These are phyloP conservation scores for Termitomyces sp. DNA, from an alignment of 768 basidiomycete genomes.

Conservation along the genomic window DNA sequence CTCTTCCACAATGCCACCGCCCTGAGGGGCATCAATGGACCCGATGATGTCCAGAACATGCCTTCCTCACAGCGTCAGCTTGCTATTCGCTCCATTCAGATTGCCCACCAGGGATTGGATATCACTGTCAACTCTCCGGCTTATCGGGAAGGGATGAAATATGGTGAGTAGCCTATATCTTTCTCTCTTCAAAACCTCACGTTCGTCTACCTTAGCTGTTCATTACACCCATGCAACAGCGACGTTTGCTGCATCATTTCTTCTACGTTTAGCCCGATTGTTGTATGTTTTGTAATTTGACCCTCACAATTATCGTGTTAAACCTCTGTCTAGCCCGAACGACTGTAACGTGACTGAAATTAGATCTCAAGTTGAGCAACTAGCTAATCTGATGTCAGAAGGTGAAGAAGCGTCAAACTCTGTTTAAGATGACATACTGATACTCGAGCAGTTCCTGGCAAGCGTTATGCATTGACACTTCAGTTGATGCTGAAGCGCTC, in stretches of 20 bases:
- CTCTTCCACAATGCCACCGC: slow-evolving; percentile 84
- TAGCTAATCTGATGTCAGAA: slow-evolving; percentile 72
- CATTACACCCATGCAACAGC: slow-evolving; percentile 91
- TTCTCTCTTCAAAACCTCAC: neutral
- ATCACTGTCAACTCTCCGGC: slow-evolving; percentile 81
- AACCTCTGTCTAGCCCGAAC: slow-evolving; percentile 54
- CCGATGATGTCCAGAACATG: slow-evolving; percentile 85
- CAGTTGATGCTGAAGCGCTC: slow-evolving; percentile 85
- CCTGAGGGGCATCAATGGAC: slow-evolving; percentile 77
- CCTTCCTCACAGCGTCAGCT: slow-evolving; percentile 71
- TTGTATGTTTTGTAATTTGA: slow-evolving; percentile 53
- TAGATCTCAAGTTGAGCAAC: slow-evolving; percentile 70
- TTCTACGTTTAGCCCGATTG: slow-evolving; percentile 80
- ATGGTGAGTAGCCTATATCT: slow-evolving; percentile 47
- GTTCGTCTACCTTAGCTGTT: slow-evolving; percentile 50
- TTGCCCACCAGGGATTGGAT: slow-evolving; percentile 76
- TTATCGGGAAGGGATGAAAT: slow-evolving; percentile 91
- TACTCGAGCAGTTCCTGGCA: slow-evolving; percentile 70
- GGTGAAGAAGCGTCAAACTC: slow-evolving; percentile 47
- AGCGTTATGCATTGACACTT: slow-evolving; percentile 87
- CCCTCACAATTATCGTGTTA: neutral
- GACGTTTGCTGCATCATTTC: slow-evolving; percentile 89
- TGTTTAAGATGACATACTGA: neutral
- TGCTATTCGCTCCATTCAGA: slow-evolving; percentile 78
- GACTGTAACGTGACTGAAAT: slow-evolving; percentile 78